Evolutionary conservation across 768 basidiomycete species (phyloP).

Genomic region (Suillus subluteus): DNA sequence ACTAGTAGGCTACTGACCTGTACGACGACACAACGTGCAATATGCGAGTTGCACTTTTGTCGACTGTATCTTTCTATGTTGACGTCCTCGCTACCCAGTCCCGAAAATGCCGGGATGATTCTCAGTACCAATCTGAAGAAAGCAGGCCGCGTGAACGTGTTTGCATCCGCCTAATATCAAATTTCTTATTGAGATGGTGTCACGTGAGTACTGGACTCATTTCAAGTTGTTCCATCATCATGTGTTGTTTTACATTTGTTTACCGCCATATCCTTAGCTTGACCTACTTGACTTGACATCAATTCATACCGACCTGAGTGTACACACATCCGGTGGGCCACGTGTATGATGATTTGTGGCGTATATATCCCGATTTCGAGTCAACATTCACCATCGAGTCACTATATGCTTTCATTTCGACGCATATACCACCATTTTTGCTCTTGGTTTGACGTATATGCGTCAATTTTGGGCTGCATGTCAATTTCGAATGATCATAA

Average conservation of each 20-base stretch:
- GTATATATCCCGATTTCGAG: too few species aligned
- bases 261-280: background rate
- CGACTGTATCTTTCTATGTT: background rate
- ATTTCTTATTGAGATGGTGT: slow-evolving; percentile 40
- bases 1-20: too few species aligned
- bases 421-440: too few species aligned
- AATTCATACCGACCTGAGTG: too few species aligned
- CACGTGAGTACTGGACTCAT: slow-evolving; percentile 34
- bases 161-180: slow-evolving; percentile 36
- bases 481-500: background rate
- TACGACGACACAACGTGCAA: too few species aligned
- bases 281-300: too few species aligned
- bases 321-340: too few species aligned
- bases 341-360: too few species aligned
- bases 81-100: slow-evolving; percentile 3
- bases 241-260: background rate
- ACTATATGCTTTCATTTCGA: too few species aligned
- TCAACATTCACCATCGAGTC: too few species aligned
- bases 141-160: slow-evolving; percentile 60
- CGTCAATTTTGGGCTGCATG: too few species aligned
- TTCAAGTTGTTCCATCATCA: background rate
- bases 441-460: too few species aligned
- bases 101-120: slow-evolving; percentile 9
- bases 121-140: slow-evolving; percentile 44
- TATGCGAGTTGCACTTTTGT: background rate